These are phyloP conservation scores for Lecanosticta acicola DNA, from an alignment of 2,329 filamentous ascomycete genomes.

Conservation along the genomic window DNA sequence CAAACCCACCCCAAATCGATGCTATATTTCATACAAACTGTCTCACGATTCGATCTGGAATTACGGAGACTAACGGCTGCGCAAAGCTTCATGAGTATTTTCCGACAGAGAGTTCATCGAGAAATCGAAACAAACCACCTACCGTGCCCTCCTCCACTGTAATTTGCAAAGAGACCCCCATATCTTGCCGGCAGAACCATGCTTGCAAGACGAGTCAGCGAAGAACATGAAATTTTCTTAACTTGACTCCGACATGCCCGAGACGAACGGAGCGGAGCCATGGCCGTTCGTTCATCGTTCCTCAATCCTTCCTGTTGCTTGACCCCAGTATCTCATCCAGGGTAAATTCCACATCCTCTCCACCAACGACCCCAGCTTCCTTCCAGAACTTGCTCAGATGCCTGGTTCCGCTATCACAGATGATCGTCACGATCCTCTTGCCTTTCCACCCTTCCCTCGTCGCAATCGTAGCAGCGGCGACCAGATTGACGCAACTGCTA, in stretches of 20 bases:
- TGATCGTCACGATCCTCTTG: constrained; percentile 67
- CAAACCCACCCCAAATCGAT: too few relatives aligned
- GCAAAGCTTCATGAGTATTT: neutral
- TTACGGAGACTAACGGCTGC: neutral
- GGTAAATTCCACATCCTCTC: constrained; percentile 38
- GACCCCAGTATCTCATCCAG: constrained; percentile 51
- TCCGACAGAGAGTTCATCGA: neutral
- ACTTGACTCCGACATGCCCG: too few relatives aligned
- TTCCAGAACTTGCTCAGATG: constrained; percentile 85
- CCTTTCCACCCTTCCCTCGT: constrained; percentile 55
- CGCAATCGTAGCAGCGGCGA: constrained; percentile 66
- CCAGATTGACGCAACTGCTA: constrained; percentile 94
- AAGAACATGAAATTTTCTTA: too few relatives aligned
- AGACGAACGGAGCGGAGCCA: too few relatives aligned
- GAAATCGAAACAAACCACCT: neutral
- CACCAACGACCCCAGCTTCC: constrained; percentile 60
- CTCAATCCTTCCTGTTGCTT: neutral
- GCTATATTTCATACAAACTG: too few relatives aligned
- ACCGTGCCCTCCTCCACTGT: neutral
- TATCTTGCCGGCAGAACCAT: neutral
- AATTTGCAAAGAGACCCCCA: too few relatives aligned
- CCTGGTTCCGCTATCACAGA: constrained; percentile 70
- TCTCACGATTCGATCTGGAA: neutral
- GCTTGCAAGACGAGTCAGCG: neutral
- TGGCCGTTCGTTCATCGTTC: too few relatives aligned